These are phyloP conservation scores for Annona squamosa DNA, from an alignment of 164 flowering plant species.

Conservation along the genomic window DNA sequence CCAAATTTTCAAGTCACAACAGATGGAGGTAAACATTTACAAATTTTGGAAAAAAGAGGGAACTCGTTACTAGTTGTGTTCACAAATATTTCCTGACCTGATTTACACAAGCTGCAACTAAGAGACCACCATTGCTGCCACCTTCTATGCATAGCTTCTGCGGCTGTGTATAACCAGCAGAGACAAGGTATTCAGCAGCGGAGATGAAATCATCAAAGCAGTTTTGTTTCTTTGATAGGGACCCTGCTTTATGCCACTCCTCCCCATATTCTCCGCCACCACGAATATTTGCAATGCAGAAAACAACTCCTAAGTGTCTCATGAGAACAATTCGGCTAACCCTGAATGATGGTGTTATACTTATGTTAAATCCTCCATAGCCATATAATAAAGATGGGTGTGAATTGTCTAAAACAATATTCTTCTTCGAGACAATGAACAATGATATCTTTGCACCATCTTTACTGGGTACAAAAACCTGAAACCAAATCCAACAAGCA, in stretches of 20 bases:
- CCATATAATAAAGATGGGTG: constrained; percentile 88
- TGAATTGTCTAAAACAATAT: constrained; percentile 72
- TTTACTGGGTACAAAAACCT: constrained; percentile 93
- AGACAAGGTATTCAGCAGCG: constrained; percentile 72
- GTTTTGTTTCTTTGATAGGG: constrained; percentile 83
- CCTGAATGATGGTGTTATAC: constrained; percentile 81
- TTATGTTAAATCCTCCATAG: constrained; percentile 94
- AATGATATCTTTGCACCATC: constrained; percentile 85
- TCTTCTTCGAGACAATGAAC: constrained; percentile 78
- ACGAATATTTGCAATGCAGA: constrained; percentile 88
- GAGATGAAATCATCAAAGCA: constrained; percentile 98
- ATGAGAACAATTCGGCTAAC: constrained; percentile 60
- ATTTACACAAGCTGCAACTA: constrained; percentile 89
- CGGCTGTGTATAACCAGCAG: constrained; percentile 86
- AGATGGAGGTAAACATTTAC: not conserved
- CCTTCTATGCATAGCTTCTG: constrained; percentile 91
- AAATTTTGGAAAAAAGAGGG: not conserved
- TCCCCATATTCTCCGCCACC: constrained; percentile 99
- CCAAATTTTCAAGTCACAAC: not conserved
- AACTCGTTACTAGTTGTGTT: not conserved
- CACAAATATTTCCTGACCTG: constrained; percentile 41
- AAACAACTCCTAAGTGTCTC: constrained; percentile 71
- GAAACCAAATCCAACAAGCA: constrained; percentile 9
- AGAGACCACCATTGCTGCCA: constrained; percentile 98
- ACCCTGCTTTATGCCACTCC: constrained; percentile 98